These are phyloP conservation scores for Epichloe sibirici DNA, from an alignment of 2,329 filamentous ascomycete genomes.

Conservation along the genomic window DNA sequence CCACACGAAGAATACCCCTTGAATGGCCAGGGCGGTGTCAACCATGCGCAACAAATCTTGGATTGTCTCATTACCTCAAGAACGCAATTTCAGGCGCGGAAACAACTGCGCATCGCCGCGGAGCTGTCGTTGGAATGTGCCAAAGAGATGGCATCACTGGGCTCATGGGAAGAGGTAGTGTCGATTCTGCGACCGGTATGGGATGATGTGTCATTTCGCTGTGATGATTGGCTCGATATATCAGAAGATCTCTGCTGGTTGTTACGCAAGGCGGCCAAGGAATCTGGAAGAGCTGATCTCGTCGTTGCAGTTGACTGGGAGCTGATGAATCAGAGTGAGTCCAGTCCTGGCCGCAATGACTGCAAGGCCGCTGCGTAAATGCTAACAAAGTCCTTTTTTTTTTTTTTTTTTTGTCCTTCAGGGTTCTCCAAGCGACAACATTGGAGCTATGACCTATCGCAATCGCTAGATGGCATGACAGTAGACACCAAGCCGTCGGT, in stretches of 20 bases:
- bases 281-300: constrained; percentile 39
- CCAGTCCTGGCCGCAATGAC: no score
- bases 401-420: constrained; percentile 12
- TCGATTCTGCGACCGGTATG: constrained; percentile 44
- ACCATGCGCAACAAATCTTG: constrained; percentile 44
- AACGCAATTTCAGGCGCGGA: constrained; percentile 39
- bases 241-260: constrained; percentile 49
- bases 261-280: constrained; percentile 43
- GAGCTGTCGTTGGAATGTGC: constrained; percentile 47
- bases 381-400: no score
- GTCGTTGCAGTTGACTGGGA: constrained; percentile 55
- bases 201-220: constrained; percentile 42
- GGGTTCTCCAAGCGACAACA: constrained; percentile 41
- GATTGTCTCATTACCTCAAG: constrained; percentile 38
- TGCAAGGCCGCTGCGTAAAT: no score
- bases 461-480: constrained; percentile 39
- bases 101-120: constrained; percentile 39
- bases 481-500: constrained; percentile 35
- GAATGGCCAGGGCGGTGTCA: constrained; percentile 31
- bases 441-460: constrained; percentile 50
- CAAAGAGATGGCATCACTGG: constrained; percentile 38
- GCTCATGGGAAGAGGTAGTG: constrained; percentile 41
- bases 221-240: constrained; percentile 47
- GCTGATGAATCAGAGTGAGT: constrained; percentile 45
- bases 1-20: constrained; percentile 48